phyloP scores from a whole-genome alignment of 768 basidiomycete species.

The Paxillus involutus region DNA sequence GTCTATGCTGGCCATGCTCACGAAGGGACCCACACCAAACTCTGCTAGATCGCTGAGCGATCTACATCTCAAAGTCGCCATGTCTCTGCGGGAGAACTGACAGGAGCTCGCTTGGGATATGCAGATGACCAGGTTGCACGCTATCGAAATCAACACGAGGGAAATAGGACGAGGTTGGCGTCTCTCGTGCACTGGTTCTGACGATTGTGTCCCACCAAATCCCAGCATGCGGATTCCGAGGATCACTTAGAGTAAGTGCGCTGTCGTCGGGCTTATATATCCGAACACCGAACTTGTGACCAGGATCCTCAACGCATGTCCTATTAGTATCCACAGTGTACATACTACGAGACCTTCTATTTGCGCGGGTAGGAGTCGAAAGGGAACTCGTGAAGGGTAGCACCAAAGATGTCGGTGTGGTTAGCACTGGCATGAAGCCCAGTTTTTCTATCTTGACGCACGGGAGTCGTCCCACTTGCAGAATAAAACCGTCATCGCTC shows the following conservation, averaged over 20 bases:
- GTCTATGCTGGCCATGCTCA: slow-evolving; percentile 47
- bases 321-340: slow-evolving; percentile 33
- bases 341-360: too few species aligned
- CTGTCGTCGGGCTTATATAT: background rate
- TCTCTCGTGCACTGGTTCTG: slow-evolving; percentile 22
- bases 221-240: slow-evolving; percentile 23
- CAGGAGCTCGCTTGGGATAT: slow-evolving; percentile 25
- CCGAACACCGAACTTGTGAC: slow-evolving; percentile 18
- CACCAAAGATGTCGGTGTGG: slow-evolving; percentile 33
- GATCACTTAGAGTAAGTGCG: slow-evolving; percentile 13
- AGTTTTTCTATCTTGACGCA: too few species aligned
- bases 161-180: slow-evolving; percentile 11
- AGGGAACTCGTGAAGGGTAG: slow-evolving; percentile 39
- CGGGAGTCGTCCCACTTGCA: too few species aligned
- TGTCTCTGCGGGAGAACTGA: slow-evolving; percentile 31
- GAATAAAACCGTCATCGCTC: too few species aligned
- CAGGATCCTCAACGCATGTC: slow-evolving; percentile 24
- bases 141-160: slow-evolving; percentile 1
- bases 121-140: slow-evolving; percentile 20
- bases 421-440: too few species aligned
- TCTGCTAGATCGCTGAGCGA: slow-evolving; percentile 22
- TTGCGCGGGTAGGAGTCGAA: slow-evolving; percentile 38
- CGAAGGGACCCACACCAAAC: slow-evolving; percentile 15
- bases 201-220: slow-evolving; percentile 28
- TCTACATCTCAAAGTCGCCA: slow-evolving; percentile 8